Evolutionary conservation across 768 basidiomycete species (phyloP).

Genomic region (Mycena floridula): DNA sequence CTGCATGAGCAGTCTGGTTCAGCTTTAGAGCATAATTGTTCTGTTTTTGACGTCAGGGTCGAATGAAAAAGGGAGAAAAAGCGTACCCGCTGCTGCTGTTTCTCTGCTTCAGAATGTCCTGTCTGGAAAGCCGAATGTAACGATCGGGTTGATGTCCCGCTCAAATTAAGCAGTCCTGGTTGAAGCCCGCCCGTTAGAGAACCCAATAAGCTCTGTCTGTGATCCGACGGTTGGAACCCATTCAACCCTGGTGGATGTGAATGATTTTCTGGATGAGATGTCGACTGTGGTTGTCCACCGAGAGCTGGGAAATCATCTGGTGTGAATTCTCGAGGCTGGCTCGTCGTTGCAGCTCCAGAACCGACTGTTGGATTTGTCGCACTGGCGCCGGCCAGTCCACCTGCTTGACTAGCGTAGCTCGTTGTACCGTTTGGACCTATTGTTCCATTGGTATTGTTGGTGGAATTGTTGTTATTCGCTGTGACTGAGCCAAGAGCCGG

Average conservation of each 20-base stretch:
- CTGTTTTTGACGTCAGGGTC: too few relatives aligned
- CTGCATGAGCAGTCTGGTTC: constrained; percentile 53
- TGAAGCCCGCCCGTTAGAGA: constrained; percentile 34
- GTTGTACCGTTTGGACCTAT: constrained; percentile 38
- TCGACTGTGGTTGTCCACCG: constrained; percentile 46
- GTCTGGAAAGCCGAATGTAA: constrained; percentile 19
- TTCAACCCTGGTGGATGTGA: constrained; percentile 76
- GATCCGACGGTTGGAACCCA: constrained; percentile 49
- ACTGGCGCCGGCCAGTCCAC: constrained; percentile 45
- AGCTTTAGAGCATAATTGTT: constrained; percentile 59
- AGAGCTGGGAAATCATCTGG: constrained; percentile 88
- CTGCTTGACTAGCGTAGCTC: constrained; percentile 82
- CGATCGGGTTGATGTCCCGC: too few relatives aligned
- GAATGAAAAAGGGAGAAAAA: constrained; percentile 10
- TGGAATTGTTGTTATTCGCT: constrained; percentile 29
- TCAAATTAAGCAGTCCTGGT: constrained; percentile 70
- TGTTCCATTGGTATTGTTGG: constrained; percentile 31
- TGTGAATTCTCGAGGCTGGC: constrained; percentile 64
- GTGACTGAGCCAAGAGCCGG: constrained; percentile 72
- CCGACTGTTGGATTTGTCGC: constrained; percentile 29
- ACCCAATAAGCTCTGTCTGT: constrained; percentile 54
- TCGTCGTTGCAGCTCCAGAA: constrained; percentile 28
- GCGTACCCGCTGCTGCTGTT: constrained; percentile 61
- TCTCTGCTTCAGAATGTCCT: constrained; percentile 62
- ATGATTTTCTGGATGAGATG: constrained; percentile 30